Evolutionary conservation across 106 monocot species (phyloP).

Genomic region (Allium cepa): DNA sequence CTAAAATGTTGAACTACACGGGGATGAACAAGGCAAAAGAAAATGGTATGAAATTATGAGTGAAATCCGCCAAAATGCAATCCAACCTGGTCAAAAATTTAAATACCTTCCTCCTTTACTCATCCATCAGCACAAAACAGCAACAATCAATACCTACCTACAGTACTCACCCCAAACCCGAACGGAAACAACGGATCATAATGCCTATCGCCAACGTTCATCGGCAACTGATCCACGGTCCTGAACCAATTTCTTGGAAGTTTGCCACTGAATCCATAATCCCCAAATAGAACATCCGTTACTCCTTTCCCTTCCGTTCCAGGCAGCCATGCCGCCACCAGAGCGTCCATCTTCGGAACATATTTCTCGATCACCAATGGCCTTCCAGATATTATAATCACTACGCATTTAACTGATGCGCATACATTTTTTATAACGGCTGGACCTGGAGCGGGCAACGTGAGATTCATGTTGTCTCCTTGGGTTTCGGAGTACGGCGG

Average conservation of each 20-base stretch:
- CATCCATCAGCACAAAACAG: too few species aligned
- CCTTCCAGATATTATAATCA: constrained; percentile 39
- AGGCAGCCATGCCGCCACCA: constrained; percentile 65
- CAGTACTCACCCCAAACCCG: constrained; percentile 35
- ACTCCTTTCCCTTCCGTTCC: constrained; percentile 53
- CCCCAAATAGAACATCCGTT: constrained; percentile 57
- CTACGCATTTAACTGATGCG: constrained; percentile 28
- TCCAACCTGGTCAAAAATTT: too few species aligned
- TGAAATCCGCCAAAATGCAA: too few species aligned
- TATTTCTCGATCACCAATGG: constrained; percentile 48
- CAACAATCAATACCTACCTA: too few species aligned
- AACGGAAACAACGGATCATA: constrained; percentile 64
- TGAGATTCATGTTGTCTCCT: constrained; percentile 44
- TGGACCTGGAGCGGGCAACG: constrained; percentile 31
- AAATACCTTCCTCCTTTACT: too few species aligned
- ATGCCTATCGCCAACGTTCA: constrained; percentile 52
- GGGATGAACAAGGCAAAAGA: too few species aligned
- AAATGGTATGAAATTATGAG: too few species aligned
- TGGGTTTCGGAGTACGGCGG: constrained; percentile 35
- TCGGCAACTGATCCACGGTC: constrained; percentile 57
- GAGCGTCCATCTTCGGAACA: constrained; percentile 23
- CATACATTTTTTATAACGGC: constrained; percentile 38
- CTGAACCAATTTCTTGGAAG: constrained; percentile 60
- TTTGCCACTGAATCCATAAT: constrained; percentile 59
- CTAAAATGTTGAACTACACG: too few species aligned